Evolutionary conservation across 768 basidiomycete genomes (phyloP).

Genomic region (Gautieria morchelliformis): DNA sequence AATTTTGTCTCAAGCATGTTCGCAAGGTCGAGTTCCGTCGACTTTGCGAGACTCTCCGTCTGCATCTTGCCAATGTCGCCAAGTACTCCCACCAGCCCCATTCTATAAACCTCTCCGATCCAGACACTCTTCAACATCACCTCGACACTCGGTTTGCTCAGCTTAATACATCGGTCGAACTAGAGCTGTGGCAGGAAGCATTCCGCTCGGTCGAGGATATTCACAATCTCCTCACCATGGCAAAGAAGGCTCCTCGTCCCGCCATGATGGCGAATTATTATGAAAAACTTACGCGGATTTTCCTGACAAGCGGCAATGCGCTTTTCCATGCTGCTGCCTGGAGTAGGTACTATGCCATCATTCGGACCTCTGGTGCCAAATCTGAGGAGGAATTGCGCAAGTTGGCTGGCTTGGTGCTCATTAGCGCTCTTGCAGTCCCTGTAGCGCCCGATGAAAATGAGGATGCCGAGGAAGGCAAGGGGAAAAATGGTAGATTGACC

Average conservation of each 20-base stretch:
- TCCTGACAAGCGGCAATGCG: constrained; percentile 89
- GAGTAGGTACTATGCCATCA: constrained; percentile 73
- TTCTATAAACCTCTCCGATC: constrained; percentile 90
- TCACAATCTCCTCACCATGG: constrained; percentile 88
- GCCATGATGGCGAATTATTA: constrained; percentile 99
- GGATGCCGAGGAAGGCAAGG: constrained; percentile 41
- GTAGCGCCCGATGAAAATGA: constrained; percentile 51
- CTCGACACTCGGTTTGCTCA: constrained; percentile 96
- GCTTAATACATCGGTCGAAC: constrained; percentile 91
- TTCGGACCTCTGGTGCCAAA: constrained; percentile 63
- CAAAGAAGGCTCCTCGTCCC: constrained; percentile 85
- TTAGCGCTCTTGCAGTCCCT: constrained; percentile 89
- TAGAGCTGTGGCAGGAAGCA: constrained; percentile 98
- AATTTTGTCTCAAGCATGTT: constrained; percentile 88
- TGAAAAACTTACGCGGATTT: constrained; percentile 94
- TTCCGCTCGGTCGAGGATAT: constrained; percentile 98
- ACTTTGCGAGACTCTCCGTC: constrained; percentile 89
- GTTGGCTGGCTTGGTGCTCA: constrained; percentile 84
- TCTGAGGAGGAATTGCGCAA: constrained; percentile 69
- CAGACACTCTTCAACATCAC: constrained; percentile 90
- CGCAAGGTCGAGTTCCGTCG: constrained; percentile 97
- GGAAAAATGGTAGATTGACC: constrained; percentile 69
- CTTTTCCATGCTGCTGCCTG: constrained; percentile 96
- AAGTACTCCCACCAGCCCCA: constrained; percentile 93
- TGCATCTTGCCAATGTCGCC: constrained; percentile 88